Evolutionary conservation across 495 filamentous ascomycete genomes (phyloP).

Genomic region (Aspergillus homomorphus): DNA sequence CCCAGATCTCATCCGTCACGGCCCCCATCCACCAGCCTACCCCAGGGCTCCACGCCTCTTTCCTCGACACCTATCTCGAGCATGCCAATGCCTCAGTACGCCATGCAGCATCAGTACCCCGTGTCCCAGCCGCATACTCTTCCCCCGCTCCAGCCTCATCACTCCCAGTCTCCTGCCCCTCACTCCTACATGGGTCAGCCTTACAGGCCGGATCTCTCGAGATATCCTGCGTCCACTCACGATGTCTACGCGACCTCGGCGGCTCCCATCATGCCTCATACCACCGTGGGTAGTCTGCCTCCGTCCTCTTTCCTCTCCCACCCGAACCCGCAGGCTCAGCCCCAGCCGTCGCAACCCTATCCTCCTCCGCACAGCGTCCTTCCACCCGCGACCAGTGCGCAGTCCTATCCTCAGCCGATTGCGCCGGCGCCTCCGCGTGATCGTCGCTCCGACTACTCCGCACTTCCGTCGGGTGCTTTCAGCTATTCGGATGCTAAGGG

Average conservation of each 20-base stretch:
- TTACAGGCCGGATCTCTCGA: constrained; percentile 61
- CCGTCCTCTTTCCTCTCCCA: constrained; percentile 52
- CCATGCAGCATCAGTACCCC: constrained; percentile 57
- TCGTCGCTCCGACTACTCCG: constrained; percentile 49
- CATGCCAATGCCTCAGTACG: constrained; percentile 50
- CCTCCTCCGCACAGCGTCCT: constrained; percentile 61
- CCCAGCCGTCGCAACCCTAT: constrained; percentile 54
- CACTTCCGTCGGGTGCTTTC: constrained; percentile 62
- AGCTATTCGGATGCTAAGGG: constrained; percentile 47
- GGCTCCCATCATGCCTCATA: constrained; percentile 48
- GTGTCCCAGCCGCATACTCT: constrained; percentile 64
- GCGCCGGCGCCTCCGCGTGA: constrained; percentile 65
- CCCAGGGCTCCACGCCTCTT: constrained; percentile 50
- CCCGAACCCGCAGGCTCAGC: constrained; percentile 51
- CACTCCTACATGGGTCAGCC: constrained; percentile 57
- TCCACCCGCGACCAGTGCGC: constrained; percentile 60
- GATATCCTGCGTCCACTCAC: constrained; percentile 61
- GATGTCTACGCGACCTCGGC: constrained; percentile 52
- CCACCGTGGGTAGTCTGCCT: constrained; percentile 59
- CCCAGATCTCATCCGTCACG: constrained; percentile 54
- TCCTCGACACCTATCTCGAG: constrained; percentile 44
- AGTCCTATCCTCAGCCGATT: constrained; percentile 68
- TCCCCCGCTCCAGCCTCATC: constrained; percentile 65
- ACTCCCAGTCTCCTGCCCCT: constrained; percentile 45
- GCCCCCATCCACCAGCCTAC: constrained; percentile 54